Percentiles rank a stretch among this genome's conserved stretches.
Conservation (phyloP, 352 stramenopile species). For the Blastocystis sp. region DNA sequence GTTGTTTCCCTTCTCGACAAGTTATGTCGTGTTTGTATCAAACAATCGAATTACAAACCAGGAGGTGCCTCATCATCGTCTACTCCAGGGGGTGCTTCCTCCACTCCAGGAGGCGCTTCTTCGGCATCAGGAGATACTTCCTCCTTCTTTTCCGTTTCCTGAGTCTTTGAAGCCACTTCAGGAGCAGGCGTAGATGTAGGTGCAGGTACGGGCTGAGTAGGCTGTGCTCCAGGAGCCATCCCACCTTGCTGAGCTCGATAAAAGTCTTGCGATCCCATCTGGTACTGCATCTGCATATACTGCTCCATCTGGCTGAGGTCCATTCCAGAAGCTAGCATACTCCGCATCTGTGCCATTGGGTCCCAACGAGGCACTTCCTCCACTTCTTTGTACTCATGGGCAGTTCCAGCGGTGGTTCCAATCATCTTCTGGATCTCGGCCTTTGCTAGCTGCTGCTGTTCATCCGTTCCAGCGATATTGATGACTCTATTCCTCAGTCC, state of each 20-base stretch:
- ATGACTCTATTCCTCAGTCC: slow-evolving; percentile 19
- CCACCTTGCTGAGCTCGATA: neutral
- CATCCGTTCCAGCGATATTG: slow-evolving; percentile 66
- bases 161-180: neutral
- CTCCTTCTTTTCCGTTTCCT: neutral
- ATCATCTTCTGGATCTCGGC: slow-evolving; percentile 78
- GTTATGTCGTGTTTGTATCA: neutral
- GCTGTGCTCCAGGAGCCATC: neutral
- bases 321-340: neutral
- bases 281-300: slow-evolving; percentile 50
- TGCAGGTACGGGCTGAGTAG: neutral
- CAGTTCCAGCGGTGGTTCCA: slow-evolving; percentile 10
- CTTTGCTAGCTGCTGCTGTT: slow-evolving; percentile 72
- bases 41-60: slow-evolving; percentile 11
- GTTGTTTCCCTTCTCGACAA: neutral
- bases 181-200: neutral
- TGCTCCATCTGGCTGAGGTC: slow-evolving; percentile 33
- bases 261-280: neutral
- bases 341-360: neutral
- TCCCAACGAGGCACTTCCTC: neutral
- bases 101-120: neutral
- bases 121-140: neutral
- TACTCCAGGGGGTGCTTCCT: neutral
- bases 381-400: neutral
- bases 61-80: slow-evolving; percentile 48